phyloP scores from a whole-genome alignment of 257 asterid genomes.

The Solanum neorickii region DNA sequence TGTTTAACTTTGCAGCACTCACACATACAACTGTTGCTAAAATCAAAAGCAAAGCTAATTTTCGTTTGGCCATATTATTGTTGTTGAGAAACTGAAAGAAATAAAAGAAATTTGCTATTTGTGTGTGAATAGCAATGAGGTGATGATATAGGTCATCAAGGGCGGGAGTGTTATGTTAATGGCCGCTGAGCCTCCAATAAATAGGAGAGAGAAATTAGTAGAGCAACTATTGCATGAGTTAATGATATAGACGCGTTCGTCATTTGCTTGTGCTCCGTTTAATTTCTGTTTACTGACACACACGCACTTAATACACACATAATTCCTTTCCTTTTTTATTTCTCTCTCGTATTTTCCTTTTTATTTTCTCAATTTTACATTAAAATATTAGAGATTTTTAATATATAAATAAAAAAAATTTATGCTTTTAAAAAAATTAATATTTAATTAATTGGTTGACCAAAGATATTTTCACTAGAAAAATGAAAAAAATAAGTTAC shows the following conservation, averaged over 20 bases:
- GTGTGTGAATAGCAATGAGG: background rate
- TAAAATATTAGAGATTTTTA: too few relatives aligned
- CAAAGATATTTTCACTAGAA: background rate
- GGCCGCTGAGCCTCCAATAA: background rate
- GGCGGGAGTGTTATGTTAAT: background rate
- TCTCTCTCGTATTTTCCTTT: background rate
- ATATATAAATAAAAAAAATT: too few relatives aligned
- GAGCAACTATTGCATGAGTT: constrained; percentile 1
- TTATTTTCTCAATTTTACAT: too few relatives aligned
- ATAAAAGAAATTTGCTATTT: background rate
- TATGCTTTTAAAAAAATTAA: too few relatives aligned
- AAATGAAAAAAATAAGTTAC: too few relatives aligned
- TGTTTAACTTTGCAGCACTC: background rate
- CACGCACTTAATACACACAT: background rate
- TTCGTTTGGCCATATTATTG: background rate
- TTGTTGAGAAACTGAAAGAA: background rate
- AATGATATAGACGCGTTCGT: background rate
- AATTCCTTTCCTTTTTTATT: background rate
- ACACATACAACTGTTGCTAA: background rate
- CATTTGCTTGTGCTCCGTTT: background rate
- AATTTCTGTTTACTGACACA: background rate
- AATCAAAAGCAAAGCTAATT: background rate
- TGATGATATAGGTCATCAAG: background rate
- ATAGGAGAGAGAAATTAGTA: constrained; percentile 1
- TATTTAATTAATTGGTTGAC: background rate